Evolutionary conservation across 495 filamentous ascomycete genomes (phyloP).

Genomic region (Daldinia loculata): DNA sequence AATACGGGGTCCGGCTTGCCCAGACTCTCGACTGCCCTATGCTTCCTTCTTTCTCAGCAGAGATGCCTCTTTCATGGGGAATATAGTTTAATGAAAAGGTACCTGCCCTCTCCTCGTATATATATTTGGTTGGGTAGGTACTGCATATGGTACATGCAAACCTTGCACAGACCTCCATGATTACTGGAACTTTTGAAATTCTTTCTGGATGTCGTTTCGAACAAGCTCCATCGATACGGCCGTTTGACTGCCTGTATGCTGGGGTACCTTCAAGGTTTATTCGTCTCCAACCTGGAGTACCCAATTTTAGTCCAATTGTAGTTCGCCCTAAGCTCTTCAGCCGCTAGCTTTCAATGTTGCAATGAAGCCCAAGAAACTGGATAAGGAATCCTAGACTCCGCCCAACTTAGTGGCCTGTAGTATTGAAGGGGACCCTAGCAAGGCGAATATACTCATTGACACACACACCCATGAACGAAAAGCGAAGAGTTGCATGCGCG

Average conservation of each 20-base stretch:
- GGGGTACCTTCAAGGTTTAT: conserved; percentile 8
- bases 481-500: conserved; percentile 26
- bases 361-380: conserved; percentile 21
- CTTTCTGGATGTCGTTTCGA: not conserved
- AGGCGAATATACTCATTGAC: conserved; percentile 12
- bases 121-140: not conserved
- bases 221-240: conserved; percentile 27
- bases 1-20: not conserved
- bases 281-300: conserved; percentile 23
- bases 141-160: not conserved
- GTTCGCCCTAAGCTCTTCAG: conserved; percentile 18
- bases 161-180: not conserved
- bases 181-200: not conserved
- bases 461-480: conserved; percentile 29
- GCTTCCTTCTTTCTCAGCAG: too few relatives aligned
- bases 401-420: conserved; percentile 28
- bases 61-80: too few relatives aligned
- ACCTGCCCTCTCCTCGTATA: not conserved
- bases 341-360: conserved; percentile 21
- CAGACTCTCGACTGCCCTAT: too few relatives aligned
- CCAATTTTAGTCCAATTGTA: conserved; percentile 4
- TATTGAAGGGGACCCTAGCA: conserved; percentile 33
- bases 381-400: conserved; percentile 22
- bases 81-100: not conserved
- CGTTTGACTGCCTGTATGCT: conserved; percentile 15